These are phyloP conservation scores for Coemansia sp. DNA, from an alignment of 192 early-diverging fungal species.

Conservation along the genomic window DNA sequence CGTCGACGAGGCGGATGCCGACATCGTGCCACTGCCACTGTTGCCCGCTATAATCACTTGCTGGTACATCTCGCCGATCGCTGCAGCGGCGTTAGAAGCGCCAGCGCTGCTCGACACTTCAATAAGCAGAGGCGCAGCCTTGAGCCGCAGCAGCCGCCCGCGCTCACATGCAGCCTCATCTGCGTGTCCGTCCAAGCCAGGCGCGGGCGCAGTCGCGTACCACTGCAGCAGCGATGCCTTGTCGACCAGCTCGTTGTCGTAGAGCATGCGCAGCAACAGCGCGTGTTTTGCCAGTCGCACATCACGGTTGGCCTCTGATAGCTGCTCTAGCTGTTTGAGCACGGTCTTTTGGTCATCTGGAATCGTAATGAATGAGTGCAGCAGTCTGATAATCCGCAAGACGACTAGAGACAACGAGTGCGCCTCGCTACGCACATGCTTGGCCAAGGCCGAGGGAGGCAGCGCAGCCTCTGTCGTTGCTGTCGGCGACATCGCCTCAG, in stretches of 20 bases:
- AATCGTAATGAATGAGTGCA: constrained; percentile 42
- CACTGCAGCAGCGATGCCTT: constrained; percentile 32
- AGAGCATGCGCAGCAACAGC: constrained; percentile 40
- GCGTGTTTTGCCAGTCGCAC: constrained; percentile 27
- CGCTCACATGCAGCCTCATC: constrained; percentile 5
- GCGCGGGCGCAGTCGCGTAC: constrained; percentile 18
- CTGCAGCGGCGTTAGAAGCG: background rate
- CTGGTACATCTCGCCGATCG: constrained; percentile 33
- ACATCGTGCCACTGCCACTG: constrained; percentile 7
- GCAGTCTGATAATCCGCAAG: constrained; percentile 36
- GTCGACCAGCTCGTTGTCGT: constrained; percentile 52
- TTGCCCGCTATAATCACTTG: constrained; percentile 24
- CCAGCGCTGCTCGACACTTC: constrained; percentile 23
- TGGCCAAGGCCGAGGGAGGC: constrained; percentile 46
- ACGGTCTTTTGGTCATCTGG: constrained; percentile 46
- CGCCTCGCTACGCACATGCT: constrained; percentile 25
- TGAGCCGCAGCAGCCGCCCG: constrained; percentile 37
- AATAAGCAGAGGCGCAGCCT: constrained; percentile 30
- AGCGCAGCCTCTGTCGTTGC: background rate
- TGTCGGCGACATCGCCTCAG: constrained; percentile 17
- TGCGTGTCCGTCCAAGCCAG: background rate
- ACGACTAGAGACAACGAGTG: constrained; percentile 28
- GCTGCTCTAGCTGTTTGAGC: constrained; percentile 47
- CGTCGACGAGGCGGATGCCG: constrained; percentile 20
- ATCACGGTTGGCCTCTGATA: constrained; percentile 43